Evolutionary conservation across 2,329 filamentous ascomycete genomes (phyloP).

Genomic region (Colletotrichum sp.): DNA sequence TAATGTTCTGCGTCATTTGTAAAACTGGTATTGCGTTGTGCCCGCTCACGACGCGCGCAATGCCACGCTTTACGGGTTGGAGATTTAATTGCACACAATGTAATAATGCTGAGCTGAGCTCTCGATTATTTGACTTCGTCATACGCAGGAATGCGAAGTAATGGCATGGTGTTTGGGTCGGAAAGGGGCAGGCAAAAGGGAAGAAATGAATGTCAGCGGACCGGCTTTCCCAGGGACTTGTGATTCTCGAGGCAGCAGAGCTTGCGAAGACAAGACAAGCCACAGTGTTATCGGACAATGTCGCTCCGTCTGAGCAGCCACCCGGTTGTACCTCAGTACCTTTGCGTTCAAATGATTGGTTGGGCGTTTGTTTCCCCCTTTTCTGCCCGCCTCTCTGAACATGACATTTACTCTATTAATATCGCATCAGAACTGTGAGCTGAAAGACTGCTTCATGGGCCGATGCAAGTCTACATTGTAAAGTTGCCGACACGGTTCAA

Average conservation of each 20-base stretch:
- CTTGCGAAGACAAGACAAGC: neutral
- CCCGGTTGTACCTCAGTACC: neutral
- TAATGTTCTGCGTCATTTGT: neutral
- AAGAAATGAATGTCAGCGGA: neutral
- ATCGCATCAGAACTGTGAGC: too few species aligned
- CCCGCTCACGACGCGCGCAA: neutral
- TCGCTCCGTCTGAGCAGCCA: neutral
- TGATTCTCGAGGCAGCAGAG: neutral
- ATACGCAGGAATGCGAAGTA: accelerated
- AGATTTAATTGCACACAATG: accelerated
- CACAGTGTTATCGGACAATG: neutral
- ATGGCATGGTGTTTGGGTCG: neutral
- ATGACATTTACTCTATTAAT: too few species aligned
- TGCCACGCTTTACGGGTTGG: neutral
- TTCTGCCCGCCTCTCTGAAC: neutral
- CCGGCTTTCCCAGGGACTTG: accelerated
- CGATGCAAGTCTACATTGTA: too few species aligned
- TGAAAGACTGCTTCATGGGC: too few species aligned
- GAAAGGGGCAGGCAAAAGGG: neutral
- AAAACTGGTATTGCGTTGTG: neutral
- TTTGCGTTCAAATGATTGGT: neutral
- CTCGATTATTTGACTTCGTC: accelerated
- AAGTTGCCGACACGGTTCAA: too few species aligned
- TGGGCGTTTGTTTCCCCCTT: neutral
- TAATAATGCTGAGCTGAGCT: neutral